Evolutionary conservation across 2,329 filamentous ascomycete species (phyloP).

Genomic region (Alternaria gaisen): DNA sequence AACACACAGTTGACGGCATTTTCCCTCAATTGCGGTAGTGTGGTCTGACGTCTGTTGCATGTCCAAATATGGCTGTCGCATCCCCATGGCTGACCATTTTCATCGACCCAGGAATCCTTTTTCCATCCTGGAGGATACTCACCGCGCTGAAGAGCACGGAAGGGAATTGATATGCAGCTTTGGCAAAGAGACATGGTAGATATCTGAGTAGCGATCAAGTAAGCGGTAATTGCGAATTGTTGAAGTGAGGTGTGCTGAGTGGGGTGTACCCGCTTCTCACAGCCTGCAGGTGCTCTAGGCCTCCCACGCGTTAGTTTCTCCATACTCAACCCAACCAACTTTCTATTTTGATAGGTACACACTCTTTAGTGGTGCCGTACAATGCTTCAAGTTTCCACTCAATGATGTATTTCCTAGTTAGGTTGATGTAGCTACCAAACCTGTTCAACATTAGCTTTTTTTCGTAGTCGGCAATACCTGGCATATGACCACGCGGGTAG

Average conservation of each 20-base stretch:
- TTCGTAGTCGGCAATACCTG: background rate
- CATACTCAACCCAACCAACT: background rate
- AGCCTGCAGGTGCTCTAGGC: conserved; percentile 2
- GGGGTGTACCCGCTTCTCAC: background rate
- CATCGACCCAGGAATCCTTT: background rate
- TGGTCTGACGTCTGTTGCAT: background rate
- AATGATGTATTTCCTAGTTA: background rate
- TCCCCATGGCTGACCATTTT: background rate
- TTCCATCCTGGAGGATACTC: background rate
- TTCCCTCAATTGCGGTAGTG: background rate
- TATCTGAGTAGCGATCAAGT: fast-evolving
- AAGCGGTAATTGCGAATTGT: too few species aligned
- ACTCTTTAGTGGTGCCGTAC: background rate
- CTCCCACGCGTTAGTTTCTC: background rate
- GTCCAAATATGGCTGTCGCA: background rate
- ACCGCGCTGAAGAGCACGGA: background rate
- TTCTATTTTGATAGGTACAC: background rate
- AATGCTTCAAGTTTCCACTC: background rate
- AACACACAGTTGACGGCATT: background rate
- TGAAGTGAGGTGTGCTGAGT: background rate
- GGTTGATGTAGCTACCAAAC: background rate
- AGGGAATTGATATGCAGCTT: background rate
- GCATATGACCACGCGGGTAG: background rate
- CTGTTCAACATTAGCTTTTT: background rate
- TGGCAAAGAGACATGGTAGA: background rate